A percentile compares a stretch with the other conserved stretches of the same genome.
Conservation (phyloP, 805 yeast species). For the Kluyveromyces aestuarii region DNA sequence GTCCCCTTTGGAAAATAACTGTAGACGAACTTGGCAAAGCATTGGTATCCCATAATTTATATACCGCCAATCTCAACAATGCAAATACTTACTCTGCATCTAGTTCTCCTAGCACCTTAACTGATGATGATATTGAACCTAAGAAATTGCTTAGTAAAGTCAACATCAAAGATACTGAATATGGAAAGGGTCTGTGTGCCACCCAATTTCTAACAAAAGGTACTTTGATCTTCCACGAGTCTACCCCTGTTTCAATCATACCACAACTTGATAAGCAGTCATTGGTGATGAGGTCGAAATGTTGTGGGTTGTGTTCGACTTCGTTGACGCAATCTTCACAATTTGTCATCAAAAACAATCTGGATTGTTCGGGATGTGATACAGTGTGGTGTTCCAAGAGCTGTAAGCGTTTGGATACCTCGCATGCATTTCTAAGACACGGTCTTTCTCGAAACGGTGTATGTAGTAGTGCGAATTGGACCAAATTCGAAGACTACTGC, state of each 20-base stretch:
- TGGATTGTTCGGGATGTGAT: constrained; percentile 56
- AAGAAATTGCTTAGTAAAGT: background rate
- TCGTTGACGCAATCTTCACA: constrained; percentile 30
- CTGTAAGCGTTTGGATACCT: constrained; percentile 47
- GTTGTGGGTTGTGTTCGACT: constrained; percentile 67
- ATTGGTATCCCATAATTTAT: constrained; percentile 48
- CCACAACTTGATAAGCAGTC: constrained; percentile 62
- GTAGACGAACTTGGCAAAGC: constrained; percentile 47
- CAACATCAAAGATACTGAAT: background rate
- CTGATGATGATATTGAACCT: background rate
- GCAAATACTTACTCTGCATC: constrained; percentile 3
- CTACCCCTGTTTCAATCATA: constrained; percentile 45
- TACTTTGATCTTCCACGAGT: constrained; percentile 52
- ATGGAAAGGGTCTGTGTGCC: constrained; percentile 37
- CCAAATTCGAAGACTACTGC: constrained; percentile 50
- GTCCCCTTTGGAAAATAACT: constrained; percentile 56
- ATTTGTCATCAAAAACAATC: constrained; percentile 33
- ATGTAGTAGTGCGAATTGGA: constrained; percentile 43
- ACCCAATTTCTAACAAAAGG: constrained; percentile 38
- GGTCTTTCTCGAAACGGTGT: constrained; percentile 27
- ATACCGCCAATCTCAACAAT: constrained; percentile 29
- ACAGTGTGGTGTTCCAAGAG: constrained; percentile 62
- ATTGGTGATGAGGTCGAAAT: constrained; percentile 50
- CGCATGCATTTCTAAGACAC: constrained; percentile 55
- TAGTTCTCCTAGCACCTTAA: background rate